A percentile compares a stretch with the other conserved stretches of the same genome.
These are phyloP conservation scores for Raddia guianensis DNA, from an alignment of 176 grass and related monocot species.

Conservation along the genomic window DNA sequence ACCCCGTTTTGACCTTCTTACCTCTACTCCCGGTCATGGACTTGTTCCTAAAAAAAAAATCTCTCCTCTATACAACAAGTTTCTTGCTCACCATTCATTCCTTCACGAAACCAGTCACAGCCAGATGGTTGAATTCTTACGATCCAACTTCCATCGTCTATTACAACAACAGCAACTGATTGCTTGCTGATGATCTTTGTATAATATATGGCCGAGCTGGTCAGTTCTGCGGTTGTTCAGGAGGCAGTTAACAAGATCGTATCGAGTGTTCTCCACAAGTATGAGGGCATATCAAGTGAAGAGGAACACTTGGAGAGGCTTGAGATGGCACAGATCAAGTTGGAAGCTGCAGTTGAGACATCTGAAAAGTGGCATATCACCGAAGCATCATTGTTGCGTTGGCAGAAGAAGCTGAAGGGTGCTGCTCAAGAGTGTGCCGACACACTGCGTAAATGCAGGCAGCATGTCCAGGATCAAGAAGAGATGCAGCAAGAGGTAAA, in stretches of 20 bases:
- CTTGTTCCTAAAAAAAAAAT: no score
- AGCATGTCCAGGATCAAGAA: neutral
- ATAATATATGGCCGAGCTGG: neutral
- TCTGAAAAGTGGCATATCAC: constrained; percentile 12
- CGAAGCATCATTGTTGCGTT: neutral
- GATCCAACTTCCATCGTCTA: no score
- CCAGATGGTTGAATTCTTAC: no score
- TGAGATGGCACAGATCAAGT: constrained; percentile 23
- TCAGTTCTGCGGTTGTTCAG: neutral
- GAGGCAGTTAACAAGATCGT: neutral
- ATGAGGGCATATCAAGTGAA: neutral
- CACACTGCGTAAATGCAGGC: neutral
- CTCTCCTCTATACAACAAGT: no score
- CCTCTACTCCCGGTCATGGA: no score
- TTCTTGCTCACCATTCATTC: no score
- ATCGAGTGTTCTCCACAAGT: neutral
- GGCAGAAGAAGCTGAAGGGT: constrained; percentile 24
- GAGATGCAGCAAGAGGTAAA: neutral
- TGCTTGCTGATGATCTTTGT: no score
- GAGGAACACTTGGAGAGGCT: constrained; percentile 1
- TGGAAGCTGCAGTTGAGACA: constrained; percentile 25
- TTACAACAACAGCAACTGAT: no score
- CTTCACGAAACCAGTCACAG: no score
- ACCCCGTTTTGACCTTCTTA: no score
- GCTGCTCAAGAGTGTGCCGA: constrained; percentile 17